These are phyloP conservation scores for Globisporangium mamillatum DNA, from an alignment of 352 stramenopile genomes.

Conservation along the genomic window DNA sequence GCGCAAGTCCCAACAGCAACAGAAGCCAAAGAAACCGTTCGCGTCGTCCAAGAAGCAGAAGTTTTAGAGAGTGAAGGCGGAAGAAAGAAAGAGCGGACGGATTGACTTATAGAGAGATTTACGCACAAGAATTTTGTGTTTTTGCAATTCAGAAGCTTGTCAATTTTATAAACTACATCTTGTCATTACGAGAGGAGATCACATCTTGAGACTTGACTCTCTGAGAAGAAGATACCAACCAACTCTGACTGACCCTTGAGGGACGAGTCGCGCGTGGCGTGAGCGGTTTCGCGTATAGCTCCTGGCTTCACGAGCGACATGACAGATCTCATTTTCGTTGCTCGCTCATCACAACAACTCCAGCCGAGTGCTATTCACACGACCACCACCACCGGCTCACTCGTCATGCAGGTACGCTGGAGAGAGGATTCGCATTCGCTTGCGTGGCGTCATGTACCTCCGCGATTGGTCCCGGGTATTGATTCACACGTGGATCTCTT, in stretches of 20 bases:
- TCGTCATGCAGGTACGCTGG: slow-evolving; percentile 2
- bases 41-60: slow-evolving; percentile 43
- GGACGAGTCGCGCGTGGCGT: background rate
- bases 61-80: slow-evolving; percentile 14
- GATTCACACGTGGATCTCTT: background rate
- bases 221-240: background rate
- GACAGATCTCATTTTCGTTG: background rate
- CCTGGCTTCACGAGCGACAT: background rate
- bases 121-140: background rate
- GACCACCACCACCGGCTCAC: no score
- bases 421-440: background rate
- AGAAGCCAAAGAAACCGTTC: slow-evolving; percentile 39
- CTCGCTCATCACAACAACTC: background rate
- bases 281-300: background rate
- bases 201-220: no score
- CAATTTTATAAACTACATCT: background rate
- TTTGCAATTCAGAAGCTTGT: background rate
- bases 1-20: slow-evolving; percentile 63
- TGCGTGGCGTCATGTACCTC: background rate
- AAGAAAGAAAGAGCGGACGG: background rate
- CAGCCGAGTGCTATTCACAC: background rate
- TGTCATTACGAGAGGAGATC: background rate
- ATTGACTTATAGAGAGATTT: background rate
- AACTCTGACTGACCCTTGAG: background rate
- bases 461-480: background rate